Base-by-base conservation (phyloP, 805 yeast genomes). In the Lachancea nothofagi region DNA sequence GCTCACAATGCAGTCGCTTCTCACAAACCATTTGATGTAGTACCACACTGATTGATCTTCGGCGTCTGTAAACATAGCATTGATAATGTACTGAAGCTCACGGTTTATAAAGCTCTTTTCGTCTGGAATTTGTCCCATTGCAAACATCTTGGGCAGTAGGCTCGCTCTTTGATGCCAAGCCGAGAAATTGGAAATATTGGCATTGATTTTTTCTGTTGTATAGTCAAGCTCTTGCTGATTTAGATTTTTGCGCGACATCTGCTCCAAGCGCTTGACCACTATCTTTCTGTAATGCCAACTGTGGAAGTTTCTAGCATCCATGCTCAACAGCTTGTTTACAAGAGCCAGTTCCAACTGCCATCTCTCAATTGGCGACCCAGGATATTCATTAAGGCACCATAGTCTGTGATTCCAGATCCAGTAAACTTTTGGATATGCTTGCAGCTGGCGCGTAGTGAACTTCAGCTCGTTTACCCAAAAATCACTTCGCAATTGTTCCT, bases 381-480 rank as follows among this genome's bases (percentile, higher is more conserved):
- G 68, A 24, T 75, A 74, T 14, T 67, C 56, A 25, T 74, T 70
- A 28, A 90, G 61, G 31, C 83, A 73, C 97, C 98, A 93, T 8
- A 74, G 64, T 26, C 98, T 69, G 57, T 93, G 97, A 50, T 80
- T 83, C 97, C 97, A 93, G 9, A 93, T 80, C 96, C 97, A 93
- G 56, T 93, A 93, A 29, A 89, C 86, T 58, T 93, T 93, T 1
- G 98, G 97, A 48, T 64, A 80, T 41, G 69, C 62, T 40, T 74
- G 74, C 50, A 93, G 62, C 47, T 78, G 74, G 0, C 57, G 61
- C 65, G 80, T 67, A 1, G 79, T 70, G 54, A 85, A 78, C 18
- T 61, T 47, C 32, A 93, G 66, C 48, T 90, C 98, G 3, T 65
- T 58, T 1, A 67, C 67, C 66, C 66, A 61, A 36, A 63, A 54